Evolutionary conservation across 257 asterid genomes (phyloP).

Genomic region (Euphrasia confusa): DNA sequence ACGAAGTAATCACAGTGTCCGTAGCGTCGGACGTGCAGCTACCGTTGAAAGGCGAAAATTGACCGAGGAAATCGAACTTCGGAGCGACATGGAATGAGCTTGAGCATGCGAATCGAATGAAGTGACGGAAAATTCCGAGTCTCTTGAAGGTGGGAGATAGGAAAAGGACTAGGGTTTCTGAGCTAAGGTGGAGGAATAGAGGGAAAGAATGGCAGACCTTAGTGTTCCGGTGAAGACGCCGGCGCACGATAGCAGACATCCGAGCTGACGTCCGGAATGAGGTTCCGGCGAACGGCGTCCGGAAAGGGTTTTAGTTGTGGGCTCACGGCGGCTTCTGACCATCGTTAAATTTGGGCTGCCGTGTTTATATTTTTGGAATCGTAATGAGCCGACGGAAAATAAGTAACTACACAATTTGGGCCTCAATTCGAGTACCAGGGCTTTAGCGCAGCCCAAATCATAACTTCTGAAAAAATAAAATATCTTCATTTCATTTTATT

Average conservation of each 20-base stretch:
- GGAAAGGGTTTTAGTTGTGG: conserved; percentile 33
- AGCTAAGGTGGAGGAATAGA: conserved; percentile 28
- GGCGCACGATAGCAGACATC: conserved; percentile 58
- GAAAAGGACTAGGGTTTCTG: conserved; percentile 29
- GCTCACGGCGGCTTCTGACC: conserved; percentile 20
- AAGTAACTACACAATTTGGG: too few species aligned
- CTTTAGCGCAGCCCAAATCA: too few species aligned
- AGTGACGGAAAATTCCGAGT: conserved; percentile 21
- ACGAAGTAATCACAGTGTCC: conserved; percentile 41
- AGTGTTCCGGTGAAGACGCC: conserved; percentile 30
- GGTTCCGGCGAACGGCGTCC: conserved; percentile 36
- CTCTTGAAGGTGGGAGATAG: conserved; percentile 24
- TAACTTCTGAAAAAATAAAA: too few species aligned
- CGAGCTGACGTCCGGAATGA: conserved; percentile 35
- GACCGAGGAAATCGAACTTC: conserved; percentile 53
- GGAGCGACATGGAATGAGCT: conserved; percentile 18
- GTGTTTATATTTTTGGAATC: neutral
- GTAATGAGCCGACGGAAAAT: too few species aligned
- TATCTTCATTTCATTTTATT: too few species aligned
- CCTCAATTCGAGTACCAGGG: too few species aligned
- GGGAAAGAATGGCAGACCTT: conserved; percentile 42
- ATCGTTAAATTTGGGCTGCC: conserved; percentile 4
- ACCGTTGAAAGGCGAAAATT: conserved; percentile 50
- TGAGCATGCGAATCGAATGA: conserved; percentile 30
- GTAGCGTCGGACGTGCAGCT: conserved; percentile 19